phyloP scores from a whole-genome alignment of 495 filamentous ascomycete species.

The Podospora sp. region DNA sequence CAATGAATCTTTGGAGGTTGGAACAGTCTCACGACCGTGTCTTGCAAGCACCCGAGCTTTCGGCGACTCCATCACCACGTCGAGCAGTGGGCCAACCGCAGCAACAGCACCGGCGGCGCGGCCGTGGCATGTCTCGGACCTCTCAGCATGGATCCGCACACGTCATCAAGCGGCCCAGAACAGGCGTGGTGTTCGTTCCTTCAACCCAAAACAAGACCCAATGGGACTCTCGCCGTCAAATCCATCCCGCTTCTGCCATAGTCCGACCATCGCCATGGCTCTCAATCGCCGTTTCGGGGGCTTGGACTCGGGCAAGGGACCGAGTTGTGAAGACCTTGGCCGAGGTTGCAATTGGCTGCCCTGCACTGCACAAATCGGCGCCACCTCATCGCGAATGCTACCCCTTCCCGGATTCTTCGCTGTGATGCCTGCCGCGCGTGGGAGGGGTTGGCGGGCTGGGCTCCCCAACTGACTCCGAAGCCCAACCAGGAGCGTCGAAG shows the following conservation, averaged over 20 bases:
- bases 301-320: not conserved
- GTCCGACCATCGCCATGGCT: not conserved
- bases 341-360: slow-evolving; percentile 7
- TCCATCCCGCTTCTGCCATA: not conserved
- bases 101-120: not conserved
- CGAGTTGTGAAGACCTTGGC: not conserved
- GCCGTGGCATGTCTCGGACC: not conserved
- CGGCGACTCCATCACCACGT: not conserved
- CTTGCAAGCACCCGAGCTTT: not conserved
- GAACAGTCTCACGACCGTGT: not conserved
- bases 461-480: slow-evolving; percentile 7
- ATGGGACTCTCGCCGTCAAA: not conserved
- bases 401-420: not conserved
- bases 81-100: not conserved
- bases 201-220: not conserved
- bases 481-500: slow-evolving; percentile 1
- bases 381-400: slow-evolving; percentile 3
- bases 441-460: not conserved
- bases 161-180: not conserved
- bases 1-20: not conserved
- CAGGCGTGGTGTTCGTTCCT: not conserved
- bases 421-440: not conserved
- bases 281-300: not conserved
- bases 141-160: not conserved
- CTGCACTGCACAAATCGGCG: slow-evolving; percentile 9